Conservation (phyloP, 345 rosid genomes). For the Eucalyptus regnans region DNA sequence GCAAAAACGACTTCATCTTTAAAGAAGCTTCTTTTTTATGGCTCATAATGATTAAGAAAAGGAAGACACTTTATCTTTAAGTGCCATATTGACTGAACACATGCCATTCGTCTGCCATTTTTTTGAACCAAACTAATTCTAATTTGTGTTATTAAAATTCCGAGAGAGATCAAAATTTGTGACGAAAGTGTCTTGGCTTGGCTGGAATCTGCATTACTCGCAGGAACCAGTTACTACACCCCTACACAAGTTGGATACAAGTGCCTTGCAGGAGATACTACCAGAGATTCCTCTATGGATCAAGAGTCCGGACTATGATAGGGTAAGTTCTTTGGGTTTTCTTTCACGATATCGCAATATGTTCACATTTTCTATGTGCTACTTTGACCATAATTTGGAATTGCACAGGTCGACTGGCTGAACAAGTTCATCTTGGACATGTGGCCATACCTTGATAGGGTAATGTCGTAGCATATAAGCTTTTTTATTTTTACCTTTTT, state of each 20-base stretch:
- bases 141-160: not conserved
- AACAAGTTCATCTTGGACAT: slow-evolving; percentile 21
- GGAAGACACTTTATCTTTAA: not conserved
- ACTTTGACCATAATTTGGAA: not conserved
- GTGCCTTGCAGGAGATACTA: slow-evolving; percentile 12
- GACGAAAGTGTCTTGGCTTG: not conserved
- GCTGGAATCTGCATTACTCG: not conserved
- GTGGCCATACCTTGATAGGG: slow-evolving; percentile 46
- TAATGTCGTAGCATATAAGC: not conserved
- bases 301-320: slow-evolving; percentile 41
- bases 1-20: not conserved
- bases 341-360: not conserved
- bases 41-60: not conserved
- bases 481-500: not conserved
- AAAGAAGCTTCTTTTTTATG: not conserved
- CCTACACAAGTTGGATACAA: slow-evolving; percentile 13
- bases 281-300: slow-evolving; percentile 41
- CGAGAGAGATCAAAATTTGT: not conserved
- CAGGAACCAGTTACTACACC: slow-evolving; percentile 22
- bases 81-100: not conserved
- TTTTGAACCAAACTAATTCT: not conserved
- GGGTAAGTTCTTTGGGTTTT: slow-evolving; percentile 7
- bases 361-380: not conserved
- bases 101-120: not conserved
- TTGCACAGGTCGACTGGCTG: slow-evolving; percentile 32